Conservation (phyloP, 352 stramenopile genomes). For the Phytopythium montanum region DNA sequence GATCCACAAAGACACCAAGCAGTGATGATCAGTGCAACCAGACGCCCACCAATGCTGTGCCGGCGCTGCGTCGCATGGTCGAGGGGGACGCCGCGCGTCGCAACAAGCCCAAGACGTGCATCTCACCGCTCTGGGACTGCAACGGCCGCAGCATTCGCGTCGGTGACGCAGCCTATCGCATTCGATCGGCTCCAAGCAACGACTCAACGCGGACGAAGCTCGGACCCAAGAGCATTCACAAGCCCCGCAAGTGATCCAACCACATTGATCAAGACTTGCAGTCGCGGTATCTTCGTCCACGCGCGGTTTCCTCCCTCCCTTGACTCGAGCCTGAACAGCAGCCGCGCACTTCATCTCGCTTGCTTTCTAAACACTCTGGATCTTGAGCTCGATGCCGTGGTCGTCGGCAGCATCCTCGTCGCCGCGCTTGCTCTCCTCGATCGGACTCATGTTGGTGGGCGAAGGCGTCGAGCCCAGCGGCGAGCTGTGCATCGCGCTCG, state of each 20-base stretch:
- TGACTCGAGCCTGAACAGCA: background rate
- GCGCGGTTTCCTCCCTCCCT: background rate
- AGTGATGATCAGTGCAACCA: background rate
- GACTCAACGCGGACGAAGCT: background rate
- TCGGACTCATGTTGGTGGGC: constrained; percentile 7
- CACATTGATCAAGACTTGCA: background rate
- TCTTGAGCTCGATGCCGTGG: constrained; percentile 28
- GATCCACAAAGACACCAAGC: background rate
- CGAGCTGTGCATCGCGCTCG: constrained; percentile 46
- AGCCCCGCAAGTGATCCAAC: background rate
- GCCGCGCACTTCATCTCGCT: too few species aligned
- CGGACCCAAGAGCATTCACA: background rate
- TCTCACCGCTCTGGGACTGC: constrained; percentile 41
- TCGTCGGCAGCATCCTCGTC: constrained; percentile 20
- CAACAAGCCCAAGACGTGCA: constrained; percentile 2
- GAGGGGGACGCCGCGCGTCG: background rate
- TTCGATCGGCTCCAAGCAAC: background rate
- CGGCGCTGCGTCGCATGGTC: constrained; percentile 7
- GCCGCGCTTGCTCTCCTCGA: constrained; percentile 20
- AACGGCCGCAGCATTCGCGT: constrained; percentile 46
- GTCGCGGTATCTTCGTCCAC: background rate
- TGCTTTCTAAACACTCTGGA: constrained; percentile 27
- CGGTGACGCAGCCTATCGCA: background rate
- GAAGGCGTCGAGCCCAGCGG: constrained; percentile 24
- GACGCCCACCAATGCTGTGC: constrained; percentile 1